Evolutionary conservation across 176 grass and related monocot species (phyloP).

Genomic region (Echinochloa phyllopogon): DNA sequence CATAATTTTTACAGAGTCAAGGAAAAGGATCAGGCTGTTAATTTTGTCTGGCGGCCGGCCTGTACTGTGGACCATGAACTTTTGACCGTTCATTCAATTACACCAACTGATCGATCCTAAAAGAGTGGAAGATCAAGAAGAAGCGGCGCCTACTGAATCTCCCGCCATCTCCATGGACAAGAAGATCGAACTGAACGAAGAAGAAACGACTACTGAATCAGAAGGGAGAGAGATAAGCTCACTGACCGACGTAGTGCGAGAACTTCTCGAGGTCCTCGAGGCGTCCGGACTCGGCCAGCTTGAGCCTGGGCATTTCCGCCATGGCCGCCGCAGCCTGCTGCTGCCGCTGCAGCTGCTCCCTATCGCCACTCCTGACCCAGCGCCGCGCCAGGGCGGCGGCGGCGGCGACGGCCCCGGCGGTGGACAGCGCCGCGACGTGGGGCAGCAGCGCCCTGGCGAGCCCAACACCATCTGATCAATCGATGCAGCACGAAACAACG

Average conservation of each 20-base stretch:
- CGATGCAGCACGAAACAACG: too few relatives aligned
- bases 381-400: constrained; percentile 20
- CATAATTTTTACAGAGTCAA: background rate
- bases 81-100: background rate
- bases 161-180: background rate
- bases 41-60: background rate
- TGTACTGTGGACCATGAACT: background rate
- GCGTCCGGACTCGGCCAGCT: constrained; percentile 41
- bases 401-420: constrained; percentile 26
- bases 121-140: background rate
- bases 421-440: constrained; percentile 43
- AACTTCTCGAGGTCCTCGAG: constrained; percentile 65
- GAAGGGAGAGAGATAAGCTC: too few relatives aligned
- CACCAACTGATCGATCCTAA: background rate
- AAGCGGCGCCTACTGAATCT: background rate
- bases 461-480: constrained; percentile 27
- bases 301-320: constrained; percentile 44
- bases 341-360: background rate
- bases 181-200: background rate
- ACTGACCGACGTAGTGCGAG: constrained; percentile 74
- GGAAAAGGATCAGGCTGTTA: background rate
- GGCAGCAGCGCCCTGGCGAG: constrained; percentile 32
- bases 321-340: constrained; percentile 4
- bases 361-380: background rate
- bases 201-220: background rate